Base-by-base conservation (phyloP, 768 basidiomycete species). In the Russula olivacea region DNA sequence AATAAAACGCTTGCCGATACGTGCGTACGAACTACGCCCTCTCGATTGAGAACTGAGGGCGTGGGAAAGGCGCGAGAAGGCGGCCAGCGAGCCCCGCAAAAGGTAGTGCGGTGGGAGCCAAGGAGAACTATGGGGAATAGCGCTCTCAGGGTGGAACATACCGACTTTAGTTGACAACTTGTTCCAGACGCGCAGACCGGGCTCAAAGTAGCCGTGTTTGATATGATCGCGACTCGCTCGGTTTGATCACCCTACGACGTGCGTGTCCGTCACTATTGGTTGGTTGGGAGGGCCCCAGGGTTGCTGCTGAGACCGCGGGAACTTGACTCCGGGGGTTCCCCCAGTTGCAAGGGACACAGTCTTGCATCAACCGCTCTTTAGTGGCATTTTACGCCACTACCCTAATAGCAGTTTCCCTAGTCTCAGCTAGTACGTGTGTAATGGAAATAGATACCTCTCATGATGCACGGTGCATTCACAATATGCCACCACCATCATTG, bases 41-140 rank as follows among this genome's bases (percentile, higher is more conserved):
- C 32, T 41, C 17, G 36, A 61, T 47, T 36, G 41, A 11, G 32
- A 19, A 47, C 36, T 19, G 32, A 3, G 23, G 9, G 9, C 41
- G 23, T 54, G 52, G 1, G 51, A n/a, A 23, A 10, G 36, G n/a
- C n/a, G 21, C 2, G 17, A 19, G 48, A 15, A 15, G 50, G 17
- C 0, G 15, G 15, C 52, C 14, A 36, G 34, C 32, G n/a, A n/a
- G n/a, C 34, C 21, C 45, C 0, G 21, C 10, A 21, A 21, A 19
- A 5, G 10, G 45, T n/a, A 1, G 36, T 40, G 41, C 21, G 41
- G 14, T 60, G 59, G 23, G 59, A 61, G 3, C 59, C 51, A 47
- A 47, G 59, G 52, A 61, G 32, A 53, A 38, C 3, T 8, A 61
- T 45, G 34, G 32, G 59, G 59, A 12, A 25, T 28, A 14, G 59